A percentile compares a stretch with the other conserved stretches of the same genome.
phyloP scores from a whole-genome alignment of 1,284 basidiomycete genomes.

The Schizophyllum amplum region DNA sequence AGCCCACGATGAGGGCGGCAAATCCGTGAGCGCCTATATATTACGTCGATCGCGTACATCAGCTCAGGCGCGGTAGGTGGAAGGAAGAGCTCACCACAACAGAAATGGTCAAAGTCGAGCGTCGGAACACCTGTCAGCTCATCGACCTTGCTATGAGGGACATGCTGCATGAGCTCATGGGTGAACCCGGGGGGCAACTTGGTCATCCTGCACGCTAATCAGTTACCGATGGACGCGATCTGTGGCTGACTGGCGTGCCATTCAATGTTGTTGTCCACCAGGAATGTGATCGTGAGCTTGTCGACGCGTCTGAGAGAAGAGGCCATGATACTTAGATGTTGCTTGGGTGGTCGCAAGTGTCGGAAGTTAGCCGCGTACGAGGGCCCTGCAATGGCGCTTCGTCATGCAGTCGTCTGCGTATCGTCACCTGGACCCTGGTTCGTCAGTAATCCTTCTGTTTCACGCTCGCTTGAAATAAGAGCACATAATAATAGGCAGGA shows the following conservation, averaged over 20 bases:
- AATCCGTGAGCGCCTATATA: conserved; percentile 74
- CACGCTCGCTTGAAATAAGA: too few species aligned
- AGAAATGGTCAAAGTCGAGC: conserved; percentile 67
- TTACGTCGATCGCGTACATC: background rate
- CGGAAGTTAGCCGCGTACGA: too few species aligned
- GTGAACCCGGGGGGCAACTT: conserved; percentile 71
- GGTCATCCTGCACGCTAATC: conserved; percentile 43
- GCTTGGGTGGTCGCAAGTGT: too few species aligned
- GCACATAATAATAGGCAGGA: too few species aligned
- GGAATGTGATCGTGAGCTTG: conserved; percentile 50
- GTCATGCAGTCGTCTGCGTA: too few species aligned
- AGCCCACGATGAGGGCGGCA: conserved; percentile 58
- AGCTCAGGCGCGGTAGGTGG: background rate
- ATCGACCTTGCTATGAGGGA: conserved; percentile 46
- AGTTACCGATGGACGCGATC: background rate
- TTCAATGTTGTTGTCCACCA: conserved; percentile 75
- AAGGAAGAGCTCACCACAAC: conserved; percentile 48
- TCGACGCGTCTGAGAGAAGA: conserved; percentile 24
- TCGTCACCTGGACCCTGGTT: too few species aligned
- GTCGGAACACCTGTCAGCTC: conserved; percentile 53
- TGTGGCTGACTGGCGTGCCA: conserved; percentile 35
- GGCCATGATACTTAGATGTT: too few species aligned
- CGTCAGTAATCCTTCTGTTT: too few species aligned
- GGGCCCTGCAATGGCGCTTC: too few species aligned
- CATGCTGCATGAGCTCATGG: conserved; percentile 61